Percentiles rank a stretch among this genome's conserved stretches.
These are phyloP conservation scores for Xylaria multiplex DNA, from an alignment of 2,329 filamentous ascomycete species.

Conservation along the genomic window DNA sequence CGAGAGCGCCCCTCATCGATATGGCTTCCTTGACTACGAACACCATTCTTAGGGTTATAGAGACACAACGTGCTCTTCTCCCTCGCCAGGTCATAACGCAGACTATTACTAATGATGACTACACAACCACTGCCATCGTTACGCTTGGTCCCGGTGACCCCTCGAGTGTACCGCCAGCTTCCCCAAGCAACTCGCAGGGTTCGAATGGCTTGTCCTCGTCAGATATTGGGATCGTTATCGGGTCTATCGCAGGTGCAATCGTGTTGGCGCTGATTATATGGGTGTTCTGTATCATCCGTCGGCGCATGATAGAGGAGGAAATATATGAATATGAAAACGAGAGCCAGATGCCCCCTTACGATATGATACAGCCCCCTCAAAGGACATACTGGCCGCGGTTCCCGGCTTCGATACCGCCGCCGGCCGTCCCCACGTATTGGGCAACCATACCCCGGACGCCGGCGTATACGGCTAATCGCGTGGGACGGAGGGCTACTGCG, in stretches of 20 bases:
- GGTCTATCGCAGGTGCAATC: slow-evolving; percentile 41
- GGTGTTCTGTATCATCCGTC: slow-evolving; percentile 38
- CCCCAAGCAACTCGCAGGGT: slow-evolving; percentile 24
- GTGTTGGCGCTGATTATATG: slow-evolving; percentile 42
- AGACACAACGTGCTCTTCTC: slow-evolving; percentile 23
- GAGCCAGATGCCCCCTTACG: not conserved
- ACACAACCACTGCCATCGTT: slow-evolving; percentile 45
- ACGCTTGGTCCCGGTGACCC: slow-evolving; percentile 44
- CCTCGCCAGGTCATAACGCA: slow-evolving; percentile 47
- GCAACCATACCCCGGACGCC: slow-evolving; percentile 18
- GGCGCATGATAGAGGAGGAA: slow-evolving; percentile 35
- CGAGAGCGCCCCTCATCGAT: slow-evolving; percentile 6
- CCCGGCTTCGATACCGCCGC: slow-evolving; percentile 44
- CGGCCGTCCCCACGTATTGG: slow-evolving; percentile 37
- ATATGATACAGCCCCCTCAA: slow-evolving; percentile 4
- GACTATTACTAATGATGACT: slow-evolving; percentile 44
- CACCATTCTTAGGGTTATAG: not conserved
- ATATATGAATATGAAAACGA: slow-evolving; percentile 15
- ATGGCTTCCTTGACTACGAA: slow-evolving; percentile 25
- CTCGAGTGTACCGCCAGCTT: slow-evolving; percentile 24
- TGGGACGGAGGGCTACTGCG: slow-evolving; percentile 12
- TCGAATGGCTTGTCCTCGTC: slow-evolving; percentile 38
- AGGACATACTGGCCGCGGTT: slow-evolving; percentile 40
- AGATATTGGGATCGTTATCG: slow-evolving; percentile 46
- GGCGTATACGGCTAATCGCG: slow-evolving; percentile 29